phyloP scores from a whole-genome alignment of 345 rosid species.

The Dimocarpus longan region DNA sequence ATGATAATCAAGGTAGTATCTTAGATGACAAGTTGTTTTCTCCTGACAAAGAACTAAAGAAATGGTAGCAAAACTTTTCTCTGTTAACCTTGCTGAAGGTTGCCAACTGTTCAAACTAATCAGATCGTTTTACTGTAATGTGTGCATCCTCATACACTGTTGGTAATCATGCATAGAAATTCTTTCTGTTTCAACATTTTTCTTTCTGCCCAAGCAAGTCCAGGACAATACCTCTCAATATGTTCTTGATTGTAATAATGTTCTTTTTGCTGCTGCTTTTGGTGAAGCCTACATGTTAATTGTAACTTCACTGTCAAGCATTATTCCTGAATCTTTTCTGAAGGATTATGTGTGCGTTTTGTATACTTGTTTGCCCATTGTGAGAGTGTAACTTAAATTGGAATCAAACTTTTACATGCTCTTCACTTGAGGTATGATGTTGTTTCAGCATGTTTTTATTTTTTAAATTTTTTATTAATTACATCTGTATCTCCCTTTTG shows the following conservation, averaged over 20 bases:
- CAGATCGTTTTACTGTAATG: too few species aligned
- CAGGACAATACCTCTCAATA: background rate
- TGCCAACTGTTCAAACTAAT: too few species aligned
- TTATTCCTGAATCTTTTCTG: background rate
- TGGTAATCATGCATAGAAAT: background rate
- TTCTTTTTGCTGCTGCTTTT: background rate
- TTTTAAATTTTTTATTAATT: background rate
- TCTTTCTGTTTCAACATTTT: slow-evolving; percentile 1
- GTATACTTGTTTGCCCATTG: background rate
- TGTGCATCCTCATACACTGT: background rate
- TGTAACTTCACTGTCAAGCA: background rate
- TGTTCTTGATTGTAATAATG: background rate
- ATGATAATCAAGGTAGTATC: background rate
- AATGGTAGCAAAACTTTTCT: too few species aligned
- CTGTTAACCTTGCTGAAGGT: too few species aligned
- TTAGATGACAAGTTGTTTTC: too few species aligned
- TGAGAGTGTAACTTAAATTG: too few species aligned
- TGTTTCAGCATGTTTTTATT: background rate
- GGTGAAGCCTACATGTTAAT: background rate
- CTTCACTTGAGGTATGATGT: background rate
- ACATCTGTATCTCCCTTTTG: background rate
- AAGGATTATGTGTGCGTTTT: too few species aligned
- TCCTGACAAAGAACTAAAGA: too few species aligned
- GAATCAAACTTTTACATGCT: background rate
- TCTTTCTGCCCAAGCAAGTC: background rate